Evolutionary conservation across 1,284 basidiomycete species (phyloP).

Genomic region (Naganishia liquefaciens): DNA sequence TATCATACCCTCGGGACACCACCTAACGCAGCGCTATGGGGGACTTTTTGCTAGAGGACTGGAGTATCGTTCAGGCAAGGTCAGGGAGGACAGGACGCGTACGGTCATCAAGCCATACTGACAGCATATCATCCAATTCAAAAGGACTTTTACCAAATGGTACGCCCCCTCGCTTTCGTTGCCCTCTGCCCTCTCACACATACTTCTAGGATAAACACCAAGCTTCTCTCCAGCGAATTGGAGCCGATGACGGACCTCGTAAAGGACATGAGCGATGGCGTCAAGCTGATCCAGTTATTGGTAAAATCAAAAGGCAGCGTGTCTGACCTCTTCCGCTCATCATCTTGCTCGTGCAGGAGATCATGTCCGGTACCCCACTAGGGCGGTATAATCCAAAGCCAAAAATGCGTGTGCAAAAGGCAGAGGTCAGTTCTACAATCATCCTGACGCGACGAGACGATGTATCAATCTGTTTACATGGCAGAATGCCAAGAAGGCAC

Average conservation of each 20-base stretch:
- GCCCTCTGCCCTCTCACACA: background rate
- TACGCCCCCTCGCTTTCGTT: slow-evolving; percentile 30
- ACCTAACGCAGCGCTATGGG: background rate
- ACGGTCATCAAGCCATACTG: background rate
- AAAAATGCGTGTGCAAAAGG: slow-evolving; percentile 90
- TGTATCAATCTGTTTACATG: too few species aligned
- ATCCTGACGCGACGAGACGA: too few species aligned
- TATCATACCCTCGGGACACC: background rate
- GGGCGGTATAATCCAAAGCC: slow-evolving; percentile 90
- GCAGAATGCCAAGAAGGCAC: slow-evolving; percentile 87
- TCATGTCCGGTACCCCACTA: slow-evolving; percentile 90
- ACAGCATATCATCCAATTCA: slow-evolving; percentile 14
- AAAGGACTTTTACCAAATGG: slow-evolving; percentile 53
- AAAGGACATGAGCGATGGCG: slow-evolving; percentile 89
- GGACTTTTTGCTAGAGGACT: slow-evolving; percentile 57
- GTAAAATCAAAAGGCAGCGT: too few species aligned
- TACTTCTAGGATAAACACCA: slow-evolving; percentile 83
- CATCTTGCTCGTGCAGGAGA: slow-evolving; percentile 63
- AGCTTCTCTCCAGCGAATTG: slow-evolving; percentile 80
- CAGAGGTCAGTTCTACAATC: slow-evolving; percentile 67
- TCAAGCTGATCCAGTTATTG: slow-evolving; percentile 73
- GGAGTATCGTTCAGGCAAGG: slow-evolving; percentile 64
- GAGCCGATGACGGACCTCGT: slow-evolving; percentile 89
- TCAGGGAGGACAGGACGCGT: slow-evolving; percentile 25
- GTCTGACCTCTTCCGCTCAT: too few species aligned